Percentiles rank a stretch among this genome's conserved stretches.
Evolutionary conservation across 352 stramenopile species (phyloP).

Genomic region (Pythium chondricola): DNA sequence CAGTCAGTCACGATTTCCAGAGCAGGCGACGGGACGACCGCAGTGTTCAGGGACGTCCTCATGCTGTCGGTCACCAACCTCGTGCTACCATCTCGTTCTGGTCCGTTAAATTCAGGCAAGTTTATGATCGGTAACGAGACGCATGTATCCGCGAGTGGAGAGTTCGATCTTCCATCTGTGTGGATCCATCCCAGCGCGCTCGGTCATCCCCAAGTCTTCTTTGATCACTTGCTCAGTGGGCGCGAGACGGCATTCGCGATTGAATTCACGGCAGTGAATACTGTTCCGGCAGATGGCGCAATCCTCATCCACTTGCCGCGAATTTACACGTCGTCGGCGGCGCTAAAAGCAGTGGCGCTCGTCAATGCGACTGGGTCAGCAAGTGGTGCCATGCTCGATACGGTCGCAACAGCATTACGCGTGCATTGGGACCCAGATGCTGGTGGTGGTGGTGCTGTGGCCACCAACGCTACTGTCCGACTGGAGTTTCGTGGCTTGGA

Average conservation of each 20-base stretch:
- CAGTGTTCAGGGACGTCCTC: too few species aligned
- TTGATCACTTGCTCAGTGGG: constrained; percentile 33
- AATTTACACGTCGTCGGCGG: constrained; percentile 30
- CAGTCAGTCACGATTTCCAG: too few species aligned
- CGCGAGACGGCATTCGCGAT: constrained; percentile 24
- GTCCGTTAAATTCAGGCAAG: too few species aligned
- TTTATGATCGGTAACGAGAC: constrained; percentile 18
- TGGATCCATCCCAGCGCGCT: constrained; percentile 29
- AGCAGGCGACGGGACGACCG: too few species aligned
- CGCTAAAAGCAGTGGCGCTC: too few species aligned
- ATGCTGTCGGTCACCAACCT: too few species aligned
- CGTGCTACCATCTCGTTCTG: too few species aligned
- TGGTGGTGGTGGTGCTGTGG: constrained; percentile 7
- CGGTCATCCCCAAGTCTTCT: constrained; percentile 15
- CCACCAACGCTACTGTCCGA: constrained; percentile 17
- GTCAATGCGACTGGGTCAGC: too few species aligned
- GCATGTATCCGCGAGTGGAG: not conserved
- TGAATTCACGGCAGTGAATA: constrained; percentile 23
- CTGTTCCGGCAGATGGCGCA: constrained; percentile 30
- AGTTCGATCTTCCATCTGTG: constrained; percentile 17
- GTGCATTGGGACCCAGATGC: constrained; percentile 5
- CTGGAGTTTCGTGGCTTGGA: constrained; percentile 25
- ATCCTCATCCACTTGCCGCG: constrained; percentile 42
- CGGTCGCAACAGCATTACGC: too few species aligned
- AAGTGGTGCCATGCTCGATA: too few species aligned